Percentiles rank a stretch among this genome's conserved stretches.
Evolutionary conservation across 257 asterid species (phyloP).

Genomic region (Penstemon barbatus): DNA sequence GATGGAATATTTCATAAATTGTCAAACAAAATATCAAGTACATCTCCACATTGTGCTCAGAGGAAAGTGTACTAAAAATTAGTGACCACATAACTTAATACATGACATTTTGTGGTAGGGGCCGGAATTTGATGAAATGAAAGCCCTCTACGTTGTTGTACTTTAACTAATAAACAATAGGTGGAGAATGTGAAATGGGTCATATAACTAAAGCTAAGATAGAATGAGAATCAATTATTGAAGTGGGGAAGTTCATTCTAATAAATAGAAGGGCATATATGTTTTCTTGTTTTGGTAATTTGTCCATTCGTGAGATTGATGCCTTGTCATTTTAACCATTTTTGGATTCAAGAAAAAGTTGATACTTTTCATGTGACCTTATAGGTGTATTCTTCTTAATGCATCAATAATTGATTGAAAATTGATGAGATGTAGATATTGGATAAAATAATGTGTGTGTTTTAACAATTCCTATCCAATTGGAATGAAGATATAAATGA

Average conservation of each 20-base stretch:
- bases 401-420: constrained; percentile 29
- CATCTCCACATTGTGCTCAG: constrained; percentile 4
- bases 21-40: constrained; percentile 6
- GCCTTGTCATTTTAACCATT: constrained; percentile 26
- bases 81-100: constrained; percentile 15
- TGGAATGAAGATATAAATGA: not conserved
- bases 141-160: constrained; percentile 8
- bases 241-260: constrained; percentile 17
- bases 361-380: constrained; percentile 35
- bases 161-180: constrained; percentile 7
- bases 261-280: constrained; percentile 14
- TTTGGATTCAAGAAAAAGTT: constrained; percentile 15
- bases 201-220: constrained; percentile 17
- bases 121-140: not conserved
- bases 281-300: constrained; percentile 21
- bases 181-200: not conserved
- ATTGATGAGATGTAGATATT: not conserved
- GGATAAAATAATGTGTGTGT: constrained; percentile 18
- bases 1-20: not conserved
- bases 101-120: constrained; percentile 12
- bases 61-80: not conserved
- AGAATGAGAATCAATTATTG: constrained; percentile 35
- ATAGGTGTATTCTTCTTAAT: constrained; percentile 19
- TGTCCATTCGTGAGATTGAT: constrained; percentile 28
- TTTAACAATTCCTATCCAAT: not conserved